Conservation (phyloP, 805 yeast species). For the Soucietia sequanensis region DNA sequence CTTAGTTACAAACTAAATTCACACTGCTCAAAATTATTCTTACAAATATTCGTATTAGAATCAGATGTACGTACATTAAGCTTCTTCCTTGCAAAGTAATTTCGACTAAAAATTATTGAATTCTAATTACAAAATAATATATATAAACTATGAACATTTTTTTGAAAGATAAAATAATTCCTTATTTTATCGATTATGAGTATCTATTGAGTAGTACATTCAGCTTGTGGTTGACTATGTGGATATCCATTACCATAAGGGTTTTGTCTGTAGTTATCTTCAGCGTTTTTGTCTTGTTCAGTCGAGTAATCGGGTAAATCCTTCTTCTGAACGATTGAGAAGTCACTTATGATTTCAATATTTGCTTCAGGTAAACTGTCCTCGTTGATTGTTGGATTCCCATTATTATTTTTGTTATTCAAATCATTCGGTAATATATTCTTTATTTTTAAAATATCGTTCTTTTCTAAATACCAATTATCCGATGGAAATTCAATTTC, state of each 20-base stretch:
- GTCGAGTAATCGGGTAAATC: constrained; percentile 29
- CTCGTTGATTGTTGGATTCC: constrained; percentile 21
- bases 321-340: constrained; percentile 21
- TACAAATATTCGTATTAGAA: too few relatives aligned
- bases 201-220: constrained; percentile 35
- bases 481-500: constrained; percentile 80
- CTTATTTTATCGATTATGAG: too few relatives aligned
- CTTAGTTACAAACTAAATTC: too few relatives aligned
- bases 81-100: too few relatives aligned
- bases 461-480: constrained; percentile 76
- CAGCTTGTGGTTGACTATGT: constrained; percentile 34
- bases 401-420: constrained; percentile 19
- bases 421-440: constrained; percentile 52
- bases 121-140: too few relatives aligned
- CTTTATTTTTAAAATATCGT: constrained; percentile 55
- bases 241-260: too few relatives aligned
- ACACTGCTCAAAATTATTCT: too few relatives aligned
- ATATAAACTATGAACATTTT: too few relatives aligned
- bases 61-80: too few relatives aligned
- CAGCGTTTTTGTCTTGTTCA: constrained; percentile 10
- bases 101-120: too few relatives aligned
- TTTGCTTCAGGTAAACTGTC: constrained; percentile 35
- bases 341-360: constrained; percentile 36
- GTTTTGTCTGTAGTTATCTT: constrained; percentile 9
- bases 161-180: too few relatives aligned